These are phyloP conservation scores for Hymenoscyphus fructigenus DNA, from an alignment of 2,329 filamentous ascomycete species.

Conservation along the genomic window DNA sequence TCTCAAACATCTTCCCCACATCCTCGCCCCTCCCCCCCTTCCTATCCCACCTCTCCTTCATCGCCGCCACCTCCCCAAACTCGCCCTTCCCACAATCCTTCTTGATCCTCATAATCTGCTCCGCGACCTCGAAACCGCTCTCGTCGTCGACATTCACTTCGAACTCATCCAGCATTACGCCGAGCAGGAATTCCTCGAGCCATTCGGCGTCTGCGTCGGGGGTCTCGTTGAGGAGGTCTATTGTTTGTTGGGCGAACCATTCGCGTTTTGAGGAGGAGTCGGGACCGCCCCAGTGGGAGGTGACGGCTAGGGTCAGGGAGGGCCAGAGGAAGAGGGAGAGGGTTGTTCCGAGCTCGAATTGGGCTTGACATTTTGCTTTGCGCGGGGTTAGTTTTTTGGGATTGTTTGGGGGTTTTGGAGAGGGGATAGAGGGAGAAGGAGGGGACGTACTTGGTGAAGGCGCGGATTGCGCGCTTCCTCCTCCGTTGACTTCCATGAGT, in stretches of 20 bases:
- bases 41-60: conserved; percentile 63
- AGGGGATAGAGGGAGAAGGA: neutral
- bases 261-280: conserved; percentile 84
- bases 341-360: conserved; percentile 85
- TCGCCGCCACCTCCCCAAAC: conserved; percentile 61
- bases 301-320: conserved; percentile 80
- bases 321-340: conserved; percentile 86
- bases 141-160: conserved; percentile 91
- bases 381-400: conserved; percentile 16
- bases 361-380: conserved; percentile 55
- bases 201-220: conserved; percentile 72
- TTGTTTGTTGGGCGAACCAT: conserved; percentile 89
- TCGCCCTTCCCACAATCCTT: conserved; percentile 63
- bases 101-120: conserved; percentile 67
- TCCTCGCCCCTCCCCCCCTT: conserved; percentile 54
- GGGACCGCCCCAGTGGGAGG: conserved; percentile 84
- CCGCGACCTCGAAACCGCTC: conserved; percentile 71
- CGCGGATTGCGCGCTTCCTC: conserved; percentile 1
- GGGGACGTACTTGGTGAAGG: neutral
- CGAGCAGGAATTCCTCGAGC: conserved; percentile 78
- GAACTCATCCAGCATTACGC: conserved; percentile 95
- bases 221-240: conserved; percentile 66
- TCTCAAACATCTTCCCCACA: conserved; percentile 35
- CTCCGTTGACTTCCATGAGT: neutral
- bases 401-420: neutral